These are phyloP conservation scores for Pseudogymnoascus pannorum DNA, from an alignment of 2,329 filamentous ascomycete species.

Conservation along the genomic window DNA sequence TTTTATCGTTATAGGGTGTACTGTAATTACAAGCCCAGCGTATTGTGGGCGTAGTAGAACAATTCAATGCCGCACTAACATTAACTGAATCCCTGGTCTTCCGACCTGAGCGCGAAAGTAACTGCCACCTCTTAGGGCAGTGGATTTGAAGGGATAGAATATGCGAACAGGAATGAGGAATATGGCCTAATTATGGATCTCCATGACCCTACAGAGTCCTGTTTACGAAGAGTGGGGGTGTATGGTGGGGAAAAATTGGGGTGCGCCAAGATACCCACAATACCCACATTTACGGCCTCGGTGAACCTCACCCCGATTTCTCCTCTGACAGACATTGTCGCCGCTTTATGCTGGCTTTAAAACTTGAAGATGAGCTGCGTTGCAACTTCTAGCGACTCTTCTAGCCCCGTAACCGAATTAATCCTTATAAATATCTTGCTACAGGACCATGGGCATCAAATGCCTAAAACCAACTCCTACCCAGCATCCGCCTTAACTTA, in stretches of 20 bases:
- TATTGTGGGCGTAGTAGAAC: background rate
- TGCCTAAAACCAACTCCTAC: background rate
- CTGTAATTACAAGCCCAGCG: background rate
- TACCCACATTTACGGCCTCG: background rate
- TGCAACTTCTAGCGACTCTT: background rate
- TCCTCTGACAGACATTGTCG: background rate
- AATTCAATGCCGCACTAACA: background rate
- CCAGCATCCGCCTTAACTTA: background rate
- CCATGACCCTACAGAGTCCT: background rate
- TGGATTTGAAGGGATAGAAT: background rate
- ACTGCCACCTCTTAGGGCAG: background rate
- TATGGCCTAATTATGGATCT: background rate
- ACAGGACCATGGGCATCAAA: background rate
- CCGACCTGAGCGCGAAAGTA: background rate
- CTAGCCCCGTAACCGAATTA: background rate
- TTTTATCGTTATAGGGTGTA: too few species aligned
- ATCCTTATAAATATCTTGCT: background rate
- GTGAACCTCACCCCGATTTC: constrained; percentile 12
- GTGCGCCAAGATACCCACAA: constrained; percentile 3
- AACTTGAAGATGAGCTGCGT: constrained; percentile 8
- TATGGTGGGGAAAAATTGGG: background rate
- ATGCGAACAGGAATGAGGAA: background rate
- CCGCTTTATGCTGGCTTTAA: background rate
- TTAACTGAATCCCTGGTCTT: background rate
- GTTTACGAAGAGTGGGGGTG: background rate